Conservation (phyloP, 306 rosid genomes). For the Malus fusca region DNA sequence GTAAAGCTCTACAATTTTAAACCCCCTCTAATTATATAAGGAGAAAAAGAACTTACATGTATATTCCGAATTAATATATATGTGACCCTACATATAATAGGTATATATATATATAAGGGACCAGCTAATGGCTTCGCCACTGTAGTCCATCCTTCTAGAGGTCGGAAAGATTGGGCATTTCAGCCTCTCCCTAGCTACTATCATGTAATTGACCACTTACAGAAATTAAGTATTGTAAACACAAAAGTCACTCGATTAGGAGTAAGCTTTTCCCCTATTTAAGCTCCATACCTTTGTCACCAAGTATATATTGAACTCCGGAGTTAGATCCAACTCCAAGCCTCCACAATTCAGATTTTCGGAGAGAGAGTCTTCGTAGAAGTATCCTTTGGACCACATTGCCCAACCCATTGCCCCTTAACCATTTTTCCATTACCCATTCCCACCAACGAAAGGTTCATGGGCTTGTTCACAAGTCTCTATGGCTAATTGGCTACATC, state of each 20-base stretch:
- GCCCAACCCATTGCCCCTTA: background rate
- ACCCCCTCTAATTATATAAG: background rate
- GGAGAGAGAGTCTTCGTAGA: background rate
- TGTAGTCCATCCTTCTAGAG: fast-evolving
- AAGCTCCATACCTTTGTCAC: background rate
- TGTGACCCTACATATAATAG: too few relatives aligned
- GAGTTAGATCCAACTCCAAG: background rate
- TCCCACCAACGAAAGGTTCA: background rate
- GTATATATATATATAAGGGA: too few relatives aligned
- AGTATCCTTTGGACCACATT: background rate
- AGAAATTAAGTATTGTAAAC: too few relatives aligned
- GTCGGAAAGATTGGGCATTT: too few relatives aligned
- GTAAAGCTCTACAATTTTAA: background rate
- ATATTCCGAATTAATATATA: too few relatives aligned
- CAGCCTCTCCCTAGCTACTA: too few relatives aligned
- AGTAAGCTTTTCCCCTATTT: background rate
- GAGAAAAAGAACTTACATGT: too few relatives aligned
- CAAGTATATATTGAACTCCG: background rate
- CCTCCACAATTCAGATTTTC: background rate
- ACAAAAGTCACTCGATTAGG: background rate
- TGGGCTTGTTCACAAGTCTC: background rate
- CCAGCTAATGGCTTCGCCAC: too few relatives aligned
- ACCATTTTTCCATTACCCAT: background rate
- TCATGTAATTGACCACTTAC: too few relatives aligned
- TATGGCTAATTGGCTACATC: background rate